Conservation (phyloP, 139 green algal genomes). For the Pedinophyceae sp. region DNA sequence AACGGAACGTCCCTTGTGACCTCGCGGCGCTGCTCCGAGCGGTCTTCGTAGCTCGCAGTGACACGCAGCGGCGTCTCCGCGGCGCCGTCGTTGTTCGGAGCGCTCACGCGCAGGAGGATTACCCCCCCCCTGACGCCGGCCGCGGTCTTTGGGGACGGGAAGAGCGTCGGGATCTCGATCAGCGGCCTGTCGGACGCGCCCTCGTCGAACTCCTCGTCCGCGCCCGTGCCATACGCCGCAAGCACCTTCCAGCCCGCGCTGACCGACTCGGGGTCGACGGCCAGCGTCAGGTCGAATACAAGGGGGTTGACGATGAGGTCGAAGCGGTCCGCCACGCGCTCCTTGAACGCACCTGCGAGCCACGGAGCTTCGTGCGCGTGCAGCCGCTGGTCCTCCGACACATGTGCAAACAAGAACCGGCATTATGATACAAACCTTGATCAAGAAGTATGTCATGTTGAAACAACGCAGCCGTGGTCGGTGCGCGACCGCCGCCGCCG, state of each 20-base stretch:
- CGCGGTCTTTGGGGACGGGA: constrained; percentile 17
- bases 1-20: neutral
- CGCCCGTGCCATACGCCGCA: constrained; percentile 12
- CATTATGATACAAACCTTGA: no score
- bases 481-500: no score
- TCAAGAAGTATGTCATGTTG: no score
- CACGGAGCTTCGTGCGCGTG: no score
- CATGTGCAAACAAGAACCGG: no score
- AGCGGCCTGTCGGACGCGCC: neutral
- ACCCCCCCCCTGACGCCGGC: constrained; percentile 20
- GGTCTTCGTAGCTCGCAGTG: constrained; percentile 9
- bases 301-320: constrained; percentile 16
- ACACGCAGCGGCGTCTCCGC: constrained; percentile 7
- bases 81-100: neutral
- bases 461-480: no score
- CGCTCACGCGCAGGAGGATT: constrained; percentile 18
- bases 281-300: constrained; percentile 16
- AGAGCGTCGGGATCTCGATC: constrained; percentile 14
- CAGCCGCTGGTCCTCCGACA: no score
- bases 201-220: constrained; percentile 7
- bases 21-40: neutral
- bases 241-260: constrained; percentile 12
- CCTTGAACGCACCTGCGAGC: constrained; percentile 11
- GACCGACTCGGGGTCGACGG: neutral
- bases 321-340: constrained; percentile 14